Evolutionary conservation across 169 alveolate genomes (phyloP).

Genomic region (Cryptosporidium bovis): DNA sequence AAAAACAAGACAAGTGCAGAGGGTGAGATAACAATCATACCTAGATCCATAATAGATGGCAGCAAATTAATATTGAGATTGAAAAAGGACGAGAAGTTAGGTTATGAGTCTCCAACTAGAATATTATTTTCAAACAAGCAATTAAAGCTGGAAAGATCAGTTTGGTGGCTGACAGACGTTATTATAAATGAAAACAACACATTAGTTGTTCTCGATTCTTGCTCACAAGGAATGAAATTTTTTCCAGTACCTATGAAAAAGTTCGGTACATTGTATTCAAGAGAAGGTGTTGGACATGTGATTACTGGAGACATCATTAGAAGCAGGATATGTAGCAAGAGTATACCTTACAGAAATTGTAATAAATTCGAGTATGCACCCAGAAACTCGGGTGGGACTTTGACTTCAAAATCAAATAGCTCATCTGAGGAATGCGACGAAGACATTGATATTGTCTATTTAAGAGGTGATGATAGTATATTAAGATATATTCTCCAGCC

Average conservation of each 20-base stretch:
- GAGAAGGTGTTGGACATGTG: conserved; percentile 75
- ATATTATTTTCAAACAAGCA: conserved; percentile 54
- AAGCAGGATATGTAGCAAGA: conserved; percentile 50
- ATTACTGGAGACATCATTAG: conserved; percentile 67
- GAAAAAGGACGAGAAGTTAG: conserved; percentile 57
- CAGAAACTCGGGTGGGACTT: conserved; percentile 22
- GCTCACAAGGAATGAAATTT: conserved; percentile 59
- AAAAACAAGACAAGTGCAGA: background rate
- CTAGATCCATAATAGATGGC: conserved; percentile 65
- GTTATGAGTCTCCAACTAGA: conserved; percentile 71
- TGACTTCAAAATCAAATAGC: conserved; percentile 4
- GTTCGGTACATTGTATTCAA: conserved; percentile 67
- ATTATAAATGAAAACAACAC: conserved; percentile 27
- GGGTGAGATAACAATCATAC: conserved; percentile 17
- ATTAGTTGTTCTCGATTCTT: conserved; percentile 61
- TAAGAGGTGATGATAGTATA: conserved; percentile 68
- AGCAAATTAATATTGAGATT: conserved; percentile 58
- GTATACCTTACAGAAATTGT: conserved; percentile 70
- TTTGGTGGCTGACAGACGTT: conserved; percentile 74
- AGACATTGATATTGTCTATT: conserved; percentile 59
- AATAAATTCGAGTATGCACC: conserved; percentile 69
- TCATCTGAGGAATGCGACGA: conserved; percentile 1
- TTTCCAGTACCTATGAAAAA: conserved; percentile 73
- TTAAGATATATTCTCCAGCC: conserved; percentile 62
- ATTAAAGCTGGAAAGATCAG: conserved; percentile 48